Evolutionary conservation across 176 grass and related monocot species (phyloP).

Genomic region (Cymbopogon citratus): DNA sequence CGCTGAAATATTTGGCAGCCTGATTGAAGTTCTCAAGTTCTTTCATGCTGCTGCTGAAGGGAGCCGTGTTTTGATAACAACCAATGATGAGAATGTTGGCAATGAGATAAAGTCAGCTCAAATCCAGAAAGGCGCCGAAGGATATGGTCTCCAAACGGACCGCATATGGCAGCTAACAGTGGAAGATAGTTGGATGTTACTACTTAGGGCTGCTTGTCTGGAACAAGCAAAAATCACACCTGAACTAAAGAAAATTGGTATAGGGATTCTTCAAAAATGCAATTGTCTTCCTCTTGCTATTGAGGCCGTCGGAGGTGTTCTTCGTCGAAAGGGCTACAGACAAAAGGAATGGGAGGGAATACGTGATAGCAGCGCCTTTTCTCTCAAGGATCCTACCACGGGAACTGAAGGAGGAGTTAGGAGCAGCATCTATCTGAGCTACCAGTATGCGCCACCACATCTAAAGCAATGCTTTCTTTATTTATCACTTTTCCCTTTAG

Average conservation of each 20-base stretch:
- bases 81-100: background rate
- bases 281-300: constrained; percentile 27
- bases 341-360: background rate
- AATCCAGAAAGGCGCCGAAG: background rate
- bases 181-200: background rate
- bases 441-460: constrained; percentile 17
- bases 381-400: background rate
- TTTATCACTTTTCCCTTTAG: constrained; percentile 33
- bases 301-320: constrained; percentile 5
- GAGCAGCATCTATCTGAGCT: constrained; percentile 34
- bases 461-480: constrained; percentile 43
- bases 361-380: background rate
- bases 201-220: background rate
- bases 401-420: background rate
- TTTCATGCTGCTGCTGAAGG: background rate
- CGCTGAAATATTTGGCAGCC: background rate
- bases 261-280: background rate
- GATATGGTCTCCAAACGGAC: background rate
- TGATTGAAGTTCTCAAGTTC: background rate
- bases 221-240: background rate
- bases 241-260: background rate
- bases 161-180: background rate
- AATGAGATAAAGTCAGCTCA: background rate
- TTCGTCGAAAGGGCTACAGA: background rate
- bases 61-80: background rate